Evolutionary conservation across 140 eudicot genomes (phyloP).

Genomic region (Cichorium intybus): DNA sequence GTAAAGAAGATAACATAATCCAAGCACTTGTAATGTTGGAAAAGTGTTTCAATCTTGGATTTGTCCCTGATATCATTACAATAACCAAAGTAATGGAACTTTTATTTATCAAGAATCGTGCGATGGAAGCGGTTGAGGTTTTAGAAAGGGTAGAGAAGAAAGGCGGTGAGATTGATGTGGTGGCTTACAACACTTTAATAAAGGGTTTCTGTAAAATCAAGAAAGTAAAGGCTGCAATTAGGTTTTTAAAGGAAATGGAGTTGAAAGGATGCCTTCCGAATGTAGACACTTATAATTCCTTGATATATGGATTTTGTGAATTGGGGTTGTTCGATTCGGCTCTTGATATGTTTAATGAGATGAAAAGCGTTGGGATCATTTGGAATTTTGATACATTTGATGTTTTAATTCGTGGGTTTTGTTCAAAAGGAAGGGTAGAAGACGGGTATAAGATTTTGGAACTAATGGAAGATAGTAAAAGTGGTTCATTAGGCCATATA

Average conservation of each 20-base stretch:
- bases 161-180: constrained; percentile 71
- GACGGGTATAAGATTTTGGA: constrained; percentile 70
- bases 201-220: constrained; percentile 65
- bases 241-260: constrained; percentile 78
- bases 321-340: constrained; percentile 53
- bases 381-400: constrained; percentile 62
- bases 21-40: constrained; percentile 90
- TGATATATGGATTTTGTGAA: constrained; percentile 73
- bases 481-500: constrained; percentile 32
- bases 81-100: constrained; percentile 60
- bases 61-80: constrained; percentile 71
- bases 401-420: constrained; percentile 59
- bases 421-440: constrained; percentile 57
- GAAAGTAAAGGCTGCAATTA: constrained; percentile 57
- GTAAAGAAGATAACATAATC: constrained; percentile 57
- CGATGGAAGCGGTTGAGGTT: constrained; percentile 69
- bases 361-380: constrained; percentile 54
- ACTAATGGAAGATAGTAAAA: constrained; percentile 52
- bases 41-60: constrained; percentile 61
- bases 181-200: constrained; percentile 71
- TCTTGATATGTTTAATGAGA: constrained; percentile 67
- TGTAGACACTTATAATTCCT: constrained; percentile 57
- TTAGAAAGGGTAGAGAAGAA: constrained; percentile 60
- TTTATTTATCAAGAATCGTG: constrained; percentile 58
- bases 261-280: constrained; percentile 76